Evolutionary conservation across 306 rosid genomes (phyloP), one percentile per base, ranked within the genome.

Genomic region (Citrullus amarus): DNA sequence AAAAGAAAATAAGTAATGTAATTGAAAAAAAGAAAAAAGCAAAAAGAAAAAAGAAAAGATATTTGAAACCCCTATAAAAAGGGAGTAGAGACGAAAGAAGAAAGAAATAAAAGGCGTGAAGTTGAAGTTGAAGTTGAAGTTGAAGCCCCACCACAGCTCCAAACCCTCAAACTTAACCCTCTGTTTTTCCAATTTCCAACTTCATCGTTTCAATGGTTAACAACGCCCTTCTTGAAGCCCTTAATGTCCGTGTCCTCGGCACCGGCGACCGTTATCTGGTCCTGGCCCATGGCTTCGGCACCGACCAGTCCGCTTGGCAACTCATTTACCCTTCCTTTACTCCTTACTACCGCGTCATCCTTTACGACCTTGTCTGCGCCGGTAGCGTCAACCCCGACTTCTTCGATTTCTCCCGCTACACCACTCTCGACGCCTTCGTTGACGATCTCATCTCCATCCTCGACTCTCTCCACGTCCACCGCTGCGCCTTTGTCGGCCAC

Each of bases 261-360:
- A 43, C 90, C 77, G 99, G 99, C 79, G 90, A 89, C 59, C 76
- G 54, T 20, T 68, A 22, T 87, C 86, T 95, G 1, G 93, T 95
- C 46, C 77, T 95, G 6, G 92, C 97, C 28, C 99, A 95, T 60
- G 99, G 99, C 36, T 80, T 85, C 83, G 97, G 99, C 79, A 95
- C 99, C n/a, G 99, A 95, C 86, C 97, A 95, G 69, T 95, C 99
- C 1, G 99, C 91, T 4, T 92, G 99, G 99, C 86, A 90, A 66
- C 93, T 95, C 36, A 85, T 95, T 38, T 89, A 91, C 18, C 97
- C 97, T 3, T 86, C 76, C 83, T 90, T 95, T 82, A 88, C 89
- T 0, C 89, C 89, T 1, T 11, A 57, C 70, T 91, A 91, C 89
- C 87, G 88, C 6, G 93, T 95, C 89, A 82, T 95, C 61, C 92